Base-by-base conservation (phyloP, 2,329 filamentous ascomycete species). In the Pseudodiploospora longispora region DNA sequence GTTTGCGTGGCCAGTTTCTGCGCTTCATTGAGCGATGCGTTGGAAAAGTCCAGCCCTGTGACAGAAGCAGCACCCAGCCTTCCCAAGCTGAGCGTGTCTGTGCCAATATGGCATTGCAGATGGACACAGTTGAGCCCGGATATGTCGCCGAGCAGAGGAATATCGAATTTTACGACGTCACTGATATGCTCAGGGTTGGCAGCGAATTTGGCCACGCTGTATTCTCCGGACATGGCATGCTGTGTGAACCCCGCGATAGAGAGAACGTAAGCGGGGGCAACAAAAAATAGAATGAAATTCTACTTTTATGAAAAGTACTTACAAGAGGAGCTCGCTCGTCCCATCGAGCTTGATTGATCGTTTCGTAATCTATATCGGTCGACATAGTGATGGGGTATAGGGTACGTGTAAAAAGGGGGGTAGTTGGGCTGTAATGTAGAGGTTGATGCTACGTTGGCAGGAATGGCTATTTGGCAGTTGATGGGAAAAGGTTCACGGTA, bases 21-120 rank as follows among this genome's bases (percentile, higher is more conserved):
- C 3, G 45, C 49, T 30, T 47, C 47, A 8, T 19, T 6, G n/a
- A 51, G 30, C 3, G 47, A 45, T 7, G 44, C 45, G 1, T 27
- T 6, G 3, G 49, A 51, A 29, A 51, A 51, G 43, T 51, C 49
- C 30, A 51, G 45, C 19, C 49, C 49, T 7, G 45, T 48, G 9
- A 51, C 47, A 19, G 49, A 50, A n/a, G 44, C 36, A 27, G 50
- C 43, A 39, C 50, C 50, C 10, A 46, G 40, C 2, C 50, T 34
- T 10, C 44, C 47, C 8, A 51, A 40, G 29, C 47, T 46, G n/a
- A 50, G 43, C 29, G 47, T 48, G 33, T 51, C 50, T 10, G 47
- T 52, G n/a, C 47, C 48, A 12, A 50, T 50, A 43, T 52, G 50
- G 45, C 50, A 50, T 40, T 50, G 50, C 4, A 52, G 43, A 34